Base-by-base conservation (phyloP, 345 rosid species). In the Citrus mangshanensis region DNA sequence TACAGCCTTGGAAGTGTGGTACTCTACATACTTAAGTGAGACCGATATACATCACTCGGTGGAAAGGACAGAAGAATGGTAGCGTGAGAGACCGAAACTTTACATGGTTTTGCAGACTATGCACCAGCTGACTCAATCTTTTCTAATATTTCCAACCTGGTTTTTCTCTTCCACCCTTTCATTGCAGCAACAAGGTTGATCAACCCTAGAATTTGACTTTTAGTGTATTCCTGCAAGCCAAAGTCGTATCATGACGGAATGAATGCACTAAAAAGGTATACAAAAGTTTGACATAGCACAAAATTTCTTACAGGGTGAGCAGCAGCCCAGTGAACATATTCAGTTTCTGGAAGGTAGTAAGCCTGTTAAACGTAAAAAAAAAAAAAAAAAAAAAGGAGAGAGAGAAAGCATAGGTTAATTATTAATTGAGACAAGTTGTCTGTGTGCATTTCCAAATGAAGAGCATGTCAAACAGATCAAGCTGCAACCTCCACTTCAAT, bases 111-210 rank as follows among this genome's bases (percentile, higher is more conserved):
- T 49, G 28, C 56, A 12, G 68, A 76, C 25, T 77, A 77, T 59
- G 24, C 40, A 75, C 79, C 74, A 1, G 80, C 86, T 84, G 86
- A 89, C 73, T 97, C 98, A 0, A 97, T 92, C 91, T 93, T 97
- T 74, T 94, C 98, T 34, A 93, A 12, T 63, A 89, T 85, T 83
- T 97, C 99, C 82, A 92, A 74, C 81, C 97, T 87, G 18, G 89
- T 88, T 90, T 93, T 94, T 82, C 98, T 94, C 89, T 92, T 97
- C 99, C 99, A 97, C 42, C 98, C 89, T 86, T 92, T 92, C 98
- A 97, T 91, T 21, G 93, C 56, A 9, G 99, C 98, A 27, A 97
- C 98, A 12, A 94, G 90, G 87, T 92, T 97, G 82, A 97, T 78
- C 81, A 97, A 84, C 78, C 98, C 97, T 25, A 88, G 79, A 24